Base-by-base conservation (phyloP, 805 yeast species). In the Sungouiozyma ichnusensis region DNA sequence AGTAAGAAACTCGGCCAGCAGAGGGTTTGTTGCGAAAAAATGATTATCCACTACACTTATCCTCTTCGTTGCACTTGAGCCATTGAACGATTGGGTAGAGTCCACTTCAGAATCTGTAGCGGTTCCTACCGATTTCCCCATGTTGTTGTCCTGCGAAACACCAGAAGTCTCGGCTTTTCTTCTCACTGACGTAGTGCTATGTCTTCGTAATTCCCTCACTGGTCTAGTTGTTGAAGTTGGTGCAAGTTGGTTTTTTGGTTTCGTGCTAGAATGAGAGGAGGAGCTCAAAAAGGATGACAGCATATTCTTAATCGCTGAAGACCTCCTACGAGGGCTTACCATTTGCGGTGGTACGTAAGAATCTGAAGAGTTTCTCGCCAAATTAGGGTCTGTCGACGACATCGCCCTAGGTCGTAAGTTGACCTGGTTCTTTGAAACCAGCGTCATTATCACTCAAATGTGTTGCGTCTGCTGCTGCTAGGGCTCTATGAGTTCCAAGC, bases 301-400 rank as follows among this genome's bases (percentile, higher is more conserved):
- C 3, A 58, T 52, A 29, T 46, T 51, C 37, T 51, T 56, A 16
- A 56, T 48, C n/a, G 59, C 44, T 8, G 59, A 54, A 3, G 58
- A 50, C 24, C 54, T 42, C 38, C 53, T 48, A 31, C 48, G 29
- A 24, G 29, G 6, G 29, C 29, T n/a, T n/a, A n/a, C 29, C 29
- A 11, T 24, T 7, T 11, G 6, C 29, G 29, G 29, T 24, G 29
- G 9, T 11, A 24, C 6, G 11, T 24, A 24, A 6, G 29, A 24
- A 24, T 24, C 29, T 11, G 29, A 24, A 6, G 11, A 7, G 9
- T 7, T 11, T 6, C 29, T 24, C 9, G 29, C 29, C 9, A 11
- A 24, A 24, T 24, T 11, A 24, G 29, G 29, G 29, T 11, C 29
- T 24, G 29, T 24, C 29, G 29, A 7, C 11, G 29, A 24, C 29